Evolutionary conservation across 805 yeast genomes (phyloP).

Genomic region (Alloascoidea hylecoeti): DNA sequence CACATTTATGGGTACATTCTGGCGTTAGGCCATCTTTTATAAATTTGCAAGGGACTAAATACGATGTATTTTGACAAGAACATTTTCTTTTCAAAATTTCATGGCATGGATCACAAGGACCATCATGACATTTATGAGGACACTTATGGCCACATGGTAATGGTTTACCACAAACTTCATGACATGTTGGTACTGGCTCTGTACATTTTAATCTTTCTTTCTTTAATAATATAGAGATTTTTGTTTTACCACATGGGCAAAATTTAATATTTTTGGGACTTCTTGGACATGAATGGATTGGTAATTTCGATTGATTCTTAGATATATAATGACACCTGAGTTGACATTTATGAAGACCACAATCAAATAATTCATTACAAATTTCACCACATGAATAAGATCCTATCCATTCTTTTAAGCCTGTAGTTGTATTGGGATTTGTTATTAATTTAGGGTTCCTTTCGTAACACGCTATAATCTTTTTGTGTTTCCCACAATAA

Average conservation of each 20-base stretch:
- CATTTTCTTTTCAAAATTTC: slow-evolving; percentile 39
- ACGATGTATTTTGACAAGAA: slow-evolving; percentile 38
- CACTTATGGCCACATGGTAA: slow-evolving; percentile 67
- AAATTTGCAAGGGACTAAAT: slow-evolving; percentile 49
- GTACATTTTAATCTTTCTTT: slow-evolving; percentile 42
- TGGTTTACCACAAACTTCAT: slow-evolving; percentile 41
- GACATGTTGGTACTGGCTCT: slow-evolving; percentile 74
- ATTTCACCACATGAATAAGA: slow-evolving; percentile 29
- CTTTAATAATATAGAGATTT: slow-evolving; percentile 21
- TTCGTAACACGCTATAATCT: slow-evolving; percentile 29
- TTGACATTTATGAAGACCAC: slow-evolving; percentile 45
- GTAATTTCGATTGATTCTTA: slow-evolving; percentile 12
- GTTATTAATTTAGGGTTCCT: slow-evolving; percentile 20
- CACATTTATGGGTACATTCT: slow-evolving; percentile 56
- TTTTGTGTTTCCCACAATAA: slow-evolving; percentile 56
- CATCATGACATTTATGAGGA: slow-evolving; percentile 59
- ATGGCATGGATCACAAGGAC: slow-evolving; percentile 59
- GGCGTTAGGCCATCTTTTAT: slow-evolving; percentile 37
- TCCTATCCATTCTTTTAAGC: slow-evolving; percentile 30
- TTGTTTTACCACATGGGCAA: slow-evolving; percentile 73
- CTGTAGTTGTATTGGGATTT: background rate
- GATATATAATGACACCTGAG: slow-evolving; percentile 46
- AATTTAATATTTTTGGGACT: slow-evolving; percentile 44
- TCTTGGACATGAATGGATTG: slow-evolving; percentile 41
- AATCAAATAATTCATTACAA: slow-evolving; percentile 38